These are phyloP conservation scores for Tetrapyrgos nigripes DNA, from an alignment of 1,284 basidiomycete species.

Conservation along the genomic window DNA sequence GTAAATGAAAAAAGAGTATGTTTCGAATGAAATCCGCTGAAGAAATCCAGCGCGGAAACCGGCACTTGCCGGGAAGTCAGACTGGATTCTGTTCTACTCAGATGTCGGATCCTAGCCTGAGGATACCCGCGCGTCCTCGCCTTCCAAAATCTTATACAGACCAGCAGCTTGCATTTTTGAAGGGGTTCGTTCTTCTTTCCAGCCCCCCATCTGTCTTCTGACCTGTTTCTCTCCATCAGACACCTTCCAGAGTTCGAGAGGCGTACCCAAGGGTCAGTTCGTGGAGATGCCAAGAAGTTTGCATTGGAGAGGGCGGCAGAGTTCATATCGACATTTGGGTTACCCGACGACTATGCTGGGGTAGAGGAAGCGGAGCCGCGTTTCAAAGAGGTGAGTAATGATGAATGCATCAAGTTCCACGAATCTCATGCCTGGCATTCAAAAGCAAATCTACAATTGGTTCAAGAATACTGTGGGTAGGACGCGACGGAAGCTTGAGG, in stretches of 20 bases:
- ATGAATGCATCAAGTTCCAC: slow-evolving; percentile 1
- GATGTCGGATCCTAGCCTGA: slow-evolving; percentile 11
- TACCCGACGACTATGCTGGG: slow-evolving; percentile 56
- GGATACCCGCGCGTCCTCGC: slow-evolving; percentile 38
- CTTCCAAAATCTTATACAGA: slow-evolving; percentile 65
- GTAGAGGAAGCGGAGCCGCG: slow-evolving; percentile 59
- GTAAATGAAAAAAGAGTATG: not conserved
- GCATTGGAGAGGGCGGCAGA: slow-evolving; percentile 63
- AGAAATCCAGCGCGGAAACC: slow-evolving; percentile 5
- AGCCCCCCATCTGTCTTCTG: not conserved
- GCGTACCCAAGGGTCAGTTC: slow-evolving; percentile 54
- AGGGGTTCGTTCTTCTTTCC: slow-evolving; percentile 41
- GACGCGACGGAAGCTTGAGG: slow-evolving; percentile 58
- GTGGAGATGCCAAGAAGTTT: slow-evolving; percentile 69
- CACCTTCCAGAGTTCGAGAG: slow-evolving; percentile 60
- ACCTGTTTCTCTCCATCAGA: slow-evolving; percentile 20
- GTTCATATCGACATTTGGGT: slow-evolving; percentile 60
- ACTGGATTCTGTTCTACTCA: slow-evolving; percentile 9
- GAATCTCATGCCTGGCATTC: slow-evolving; percentile 11
- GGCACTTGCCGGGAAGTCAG: slow-evolving; percentile 8
- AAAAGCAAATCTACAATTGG: slow-evolving; percentile 71
- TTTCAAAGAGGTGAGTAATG: slow-evolving; percentile 55
- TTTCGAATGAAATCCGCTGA: not conserved
- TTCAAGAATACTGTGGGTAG: slow-evolving; percentile 70
- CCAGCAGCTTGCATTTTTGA: slow-evolving; percentile 60